Conservation (phyloP, 495 filamentous ascomycete species). For the Terfezia claveryi region DNA sequence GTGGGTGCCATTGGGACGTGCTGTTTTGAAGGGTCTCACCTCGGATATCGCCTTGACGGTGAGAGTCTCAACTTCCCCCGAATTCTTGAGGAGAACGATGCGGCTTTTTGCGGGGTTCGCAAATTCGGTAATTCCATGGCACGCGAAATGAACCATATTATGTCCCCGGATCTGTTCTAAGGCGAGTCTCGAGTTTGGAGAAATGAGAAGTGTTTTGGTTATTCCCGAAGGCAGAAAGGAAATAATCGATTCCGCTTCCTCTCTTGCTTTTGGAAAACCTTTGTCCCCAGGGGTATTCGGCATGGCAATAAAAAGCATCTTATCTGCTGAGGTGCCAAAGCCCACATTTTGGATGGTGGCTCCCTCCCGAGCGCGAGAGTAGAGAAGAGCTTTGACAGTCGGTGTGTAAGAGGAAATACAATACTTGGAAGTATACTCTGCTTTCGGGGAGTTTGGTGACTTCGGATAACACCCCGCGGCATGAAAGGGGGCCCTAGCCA, state of each 20-base stretch:
- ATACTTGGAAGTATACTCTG: slow-evolving; percentile 2
- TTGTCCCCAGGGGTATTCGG: slow-evolving; percentile 9
- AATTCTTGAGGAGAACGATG: slow-evolving; percentile 6
- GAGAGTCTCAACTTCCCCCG: neutral
- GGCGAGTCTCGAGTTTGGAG: neutral
- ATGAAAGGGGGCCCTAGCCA: slow-evolving; percentile 10
- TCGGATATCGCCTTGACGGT: neutral
- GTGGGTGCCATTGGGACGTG: neutral
- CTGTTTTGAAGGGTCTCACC: neutral
- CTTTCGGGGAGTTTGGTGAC: slow-evolving; percentile 4
- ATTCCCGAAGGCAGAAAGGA: neutral
- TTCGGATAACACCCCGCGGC: slow-evolving; percentile 12
- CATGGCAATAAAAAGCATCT: slow-evolving; percentile 12
- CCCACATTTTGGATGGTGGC: neutral
- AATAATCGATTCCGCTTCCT: slow-evolving; percentile 1
- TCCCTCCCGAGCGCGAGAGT: slow-evolving; percentile 1
- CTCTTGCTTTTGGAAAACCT: neutral
- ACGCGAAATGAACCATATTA: slow-evolving; percentile 13
- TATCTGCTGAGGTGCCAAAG: neutral
- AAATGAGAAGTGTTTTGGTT: neutral
- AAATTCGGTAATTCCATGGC: slow-evolving; percentile 7
- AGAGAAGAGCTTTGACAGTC: slow-evolving; percentile 12
- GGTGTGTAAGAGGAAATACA: slow-evolving; percentile 16
- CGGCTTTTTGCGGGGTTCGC: slow-evolving; percentile 10
- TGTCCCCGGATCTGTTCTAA: slow-evolving; percentile 2